These are phyloP conservation scores for Metschnikowia gelsemii DNA, from an alignment of 805 yeast genomes.

Conservation along the genomic window DNA sequence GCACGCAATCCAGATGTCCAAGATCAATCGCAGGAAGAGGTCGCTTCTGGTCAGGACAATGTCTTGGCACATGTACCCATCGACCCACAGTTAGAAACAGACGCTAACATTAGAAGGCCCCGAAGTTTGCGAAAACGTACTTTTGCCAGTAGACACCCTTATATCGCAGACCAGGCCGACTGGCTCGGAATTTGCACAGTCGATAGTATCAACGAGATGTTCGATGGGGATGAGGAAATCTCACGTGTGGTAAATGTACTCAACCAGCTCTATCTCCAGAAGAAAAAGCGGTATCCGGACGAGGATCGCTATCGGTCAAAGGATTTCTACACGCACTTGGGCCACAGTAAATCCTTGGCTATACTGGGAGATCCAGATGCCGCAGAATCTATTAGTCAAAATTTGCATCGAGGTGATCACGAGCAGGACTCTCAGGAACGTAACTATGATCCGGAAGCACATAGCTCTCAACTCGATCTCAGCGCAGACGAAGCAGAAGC, in stretches of 20 bases:
- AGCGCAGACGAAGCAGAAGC: slow-evolving; percentile 4
- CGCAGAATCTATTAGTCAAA: background rate
- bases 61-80: too few relatives aligned
- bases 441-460: slow-evolving; percentile 6
- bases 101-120: slow-evolving; percentile 1
- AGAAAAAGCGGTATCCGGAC: slow-evolving; percentile 33
- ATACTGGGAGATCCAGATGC: slow-evolving; percentile 15
- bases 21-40: too few relatives aligned
- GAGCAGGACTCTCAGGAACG: slow-evolving; percentile 7
- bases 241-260: slow-evolving; percentile 34
- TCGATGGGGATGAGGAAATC: slow-evolving; percentile 32
- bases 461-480: slow-evolving; percentile 4
- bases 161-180: slow-evolving; percentile 45
- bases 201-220: slow-evolving; percentile 39
- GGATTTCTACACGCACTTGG: slow-evolving; percentile 39
- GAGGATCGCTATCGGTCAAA: slow-evolving; percentile 41
- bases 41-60: too few relatives aligned
- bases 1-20: too few relatives aligned
- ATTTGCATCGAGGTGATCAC: background rate
- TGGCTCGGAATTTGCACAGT: slow-evolving; percentile 40
- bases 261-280: slow-evolving; percentile 33
- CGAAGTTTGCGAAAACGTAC: slow-evolving; percentile 41
- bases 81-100: too few relatives aligned
- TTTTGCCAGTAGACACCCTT: slow-evolving; percentile 46
- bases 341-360: slow-evolving; percentile 22